Base-by-base conservation (phyloP, 805 yeast species). In the Yamadazyma olivae region DNA sequence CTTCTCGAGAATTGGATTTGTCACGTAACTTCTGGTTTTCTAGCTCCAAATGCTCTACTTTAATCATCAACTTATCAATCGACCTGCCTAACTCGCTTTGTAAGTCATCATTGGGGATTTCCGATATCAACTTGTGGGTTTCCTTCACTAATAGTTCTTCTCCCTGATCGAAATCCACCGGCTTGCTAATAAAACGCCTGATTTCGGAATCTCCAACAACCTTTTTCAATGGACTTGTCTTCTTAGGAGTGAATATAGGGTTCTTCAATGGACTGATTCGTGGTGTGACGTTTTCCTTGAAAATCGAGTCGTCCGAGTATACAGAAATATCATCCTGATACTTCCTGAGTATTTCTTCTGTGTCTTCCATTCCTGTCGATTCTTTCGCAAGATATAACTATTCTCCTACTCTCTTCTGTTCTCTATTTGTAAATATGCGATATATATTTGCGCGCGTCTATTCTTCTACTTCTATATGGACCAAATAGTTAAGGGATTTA, bases 401-500 rank as follows among this genome's bases (percentile, higher is more conserved):
- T n/a, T n/a, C n/a, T n/a, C n/a, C n/a, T n/a, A n/a, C n/a, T n/a
- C n/a, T n/a, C n/a, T n/a, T n/a, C n/a, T n/a, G n/a, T n/a, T n/a
- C n/a, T n/a, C n/a, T n/a, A n/a, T n/a, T n/a, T n/a, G n/a, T n/a
- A n/a, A n/a, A n/a, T n/a, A n/a, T n/a, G n/a, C n/a, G n/a, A n/a
- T n/a, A n/a, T n/a, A n/a, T n/a, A n/a, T n/a, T n/a, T n/a, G n/a
- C n/a, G n/a, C n/a, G n/a, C n/a, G 10, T 20, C 23, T 20, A 20
- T 10, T 20, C 23, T 20, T 58, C 71, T 3, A 81, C 81, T 25
- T 64, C 61, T 3, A 83, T 55, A 53, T 83, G 88, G 1, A 77
- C 75, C 38, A 84, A 55, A 33, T 71, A 72, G 32, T 71, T 76
- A 49, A 84, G 56, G 44, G 77, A 65, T 47, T 79, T 82, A 20